Evolutionary conservation across 805 yeast genomes (phyloP), one percentile per base, ranked within the genome.

Genomic region (Candida glaebosa): DNA sequence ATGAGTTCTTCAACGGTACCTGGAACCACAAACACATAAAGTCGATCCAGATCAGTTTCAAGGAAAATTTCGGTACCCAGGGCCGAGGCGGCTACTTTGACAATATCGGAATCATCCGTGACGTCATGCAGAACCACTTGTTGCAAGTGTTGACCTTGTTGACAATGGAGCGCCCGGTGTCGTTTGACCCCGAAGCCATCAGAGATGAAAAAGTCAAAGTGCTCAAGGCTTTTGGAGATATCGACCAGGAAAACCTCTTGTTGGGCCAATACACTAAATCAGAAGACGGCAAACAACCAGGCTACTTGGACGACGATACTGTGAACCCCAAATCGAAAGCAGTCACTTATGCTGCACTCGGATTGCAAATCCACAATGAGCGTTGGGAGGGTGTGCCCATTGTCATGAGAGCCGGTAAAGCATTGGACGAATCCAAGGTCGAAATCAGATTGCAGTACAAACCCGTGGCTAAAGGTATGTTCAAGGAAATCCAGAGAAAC

Each of bases 31-130:
- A 85, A 49, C 84, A 78, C 64, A 81, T 93, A 57, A 75, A 80
- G 47, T 78, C 83, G 31, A 82, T 93, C 47, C 96, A 91, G 72
- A 81, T 93, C 52, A 78, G 91, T 10, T 91, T 93, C 75, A 93
- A 93, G 71, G 99, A 93, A 71, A 87, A 93, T n/a, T 93, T 93
- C 55, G 99, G 99, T 42, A 93, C 99, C 31, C 96, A 93, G 69
- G 99, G 99, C 43, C 81, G 99, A 61, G 99, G 99, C 53, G 99
- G 99, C 30, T 93, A 93, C 71, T 93, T 93, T 58, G 98, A 93
- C 67, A 73, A 76, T 42, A 88, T 90, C 57, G 99, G 99, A 44
- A 93, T 93, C 60, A 86, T 93, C 52, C 81, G 99, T 65, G 99
- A 93, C 60, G 98, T 93, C 37, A 91, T 93, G 88, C 99, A 93